These are phyloP conservation scores for Zychaea mexicana DNA, from an alignment of 371 early-diverging fungal species.

Conservation along the genomic window DNA sequence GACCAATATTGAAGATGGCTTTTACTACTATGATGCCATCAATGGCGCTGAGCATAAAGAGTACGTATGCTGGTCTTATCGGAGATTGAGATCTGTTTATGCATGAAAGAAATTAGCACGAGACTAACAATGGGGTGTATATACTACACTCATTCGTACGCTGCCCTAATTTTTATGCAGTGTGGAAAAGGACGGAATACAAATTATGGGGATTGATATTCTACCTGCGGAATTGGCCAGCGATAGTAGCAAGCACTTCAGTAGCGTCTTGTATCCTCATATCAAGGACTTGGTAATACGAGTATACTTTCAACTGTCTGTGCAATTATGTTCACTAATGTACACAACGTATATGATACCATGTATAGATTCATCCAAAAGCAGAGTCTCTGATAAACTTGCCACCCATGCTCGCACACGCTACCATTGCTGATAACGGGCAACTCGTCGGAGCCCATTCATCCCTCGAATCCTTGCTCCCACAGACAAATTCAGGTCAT, in stretches of 20 bases:
- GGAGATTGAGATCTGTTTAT: too few species aligned
- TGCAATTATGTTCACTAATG: too few species aligned
- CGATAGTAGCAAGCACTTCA: constrained; percentile 93
- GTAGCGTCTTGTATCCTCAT: constrained; percentile 80
- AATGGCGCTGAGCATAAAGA: constrained; percentile 71
- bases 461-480: constrained; percentile 44
- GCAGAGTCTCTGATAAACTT: constrained; percentile 10
- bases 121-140: background rate
- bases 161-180: too few species aligned
- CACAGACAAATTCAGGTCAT: background rate
- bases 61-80: constrained; percentile 33
- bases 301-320: background rate
- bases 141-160: too few species aligned
- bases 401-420: constrained; percentile 56
- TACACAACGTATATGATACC: background rate
- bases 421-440: constrained; percentile 81
- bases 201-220: constrained; percentile 96
- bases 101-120: background rate
- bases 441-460: constrained; percentile 59
- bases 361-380: constrained; percentile 16
- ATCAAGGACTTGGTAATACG: constrained; percentile 76
- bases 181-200: constrained; percentile 81
- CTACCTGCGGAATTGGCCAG: constrained; percentile 94
- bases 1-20: constrained; percentile 89
- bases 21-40: constrained; percentile 90